phyloP scores from a whole-genome alignment of 1,284 basidiomycete species.

The Rhodotorula glutinis region DNA sequence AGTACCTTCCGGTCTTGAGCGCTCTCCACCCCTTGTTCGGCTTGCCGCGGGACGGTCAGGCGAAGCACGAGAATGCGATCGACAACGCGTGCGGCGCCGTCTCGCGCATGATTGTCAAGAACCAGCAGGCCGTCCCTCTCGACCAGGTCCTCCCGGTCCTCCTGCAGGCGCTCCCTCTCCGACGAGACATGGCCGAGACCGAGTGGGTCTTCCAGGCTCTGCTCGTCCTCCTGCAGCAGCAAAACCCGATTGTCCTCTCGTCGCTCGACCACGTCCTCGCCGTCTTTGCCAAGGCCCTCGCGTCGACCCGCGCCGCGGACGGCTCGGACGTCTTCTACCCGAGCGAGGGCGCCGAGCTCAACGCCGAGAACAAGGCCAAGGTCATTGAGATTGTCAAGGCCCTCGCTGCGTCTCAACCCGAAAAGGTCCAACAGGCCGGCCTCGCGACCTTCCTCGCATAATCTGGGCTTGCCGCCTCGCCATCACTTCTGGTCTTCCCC shows the following conservation, averaged over 20 bases:
- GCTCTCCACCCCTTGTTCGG: conserved; percentile 81
- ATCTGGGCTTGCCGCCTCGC: neutral
- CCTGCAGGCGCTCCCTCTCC: conserved; percentile 73
- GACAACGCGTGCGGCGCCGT: conserved; percentile 97
- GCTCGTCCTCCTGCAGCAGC: conserved; percentile 78
- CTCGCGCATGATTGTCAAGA: conserved; percentile 80
- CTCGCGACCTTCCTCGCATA: conserved; percentile 24
- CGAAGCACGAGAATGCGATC: conserved; percentile 73
- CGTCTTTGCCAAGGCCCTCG: conserved; percentile 80
- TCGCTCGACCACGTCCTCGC: conserved; percentile 76
- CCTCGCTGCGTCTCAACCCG: conserved; percentile 50
- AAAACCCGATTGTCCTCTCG: conserved; percentile 64
- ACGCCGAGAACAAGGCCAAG: conserved; percentile 25
- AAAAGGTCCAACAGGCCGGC: conserved; percentile 36
- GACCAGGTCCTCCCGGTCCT: conserved; percentile 79
- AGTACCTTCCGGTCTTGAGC: conserved; percentile 74
- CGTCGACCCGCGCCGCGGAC: conserved; percentile 43
- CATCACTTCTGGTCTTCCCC: too few species aligned
- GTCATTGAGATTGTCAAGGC: conserved; percentile 50
- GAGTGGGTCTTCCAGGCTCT: conserved; percentile 66
- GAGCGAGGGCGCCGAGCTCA: neutral
- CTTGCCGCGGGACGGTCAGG: conserved; percentile 51
- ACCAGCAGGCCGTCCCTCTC: conserved; percentile 75
- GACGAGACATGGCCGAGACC: conserved; percentile 41
- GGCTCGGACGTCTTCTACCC: conserved; percentile 2